Base-by-base conservation (phyloP, 2,329 filamentous ascomycete species). In the Aspergillus puulaauensis region DNA sequence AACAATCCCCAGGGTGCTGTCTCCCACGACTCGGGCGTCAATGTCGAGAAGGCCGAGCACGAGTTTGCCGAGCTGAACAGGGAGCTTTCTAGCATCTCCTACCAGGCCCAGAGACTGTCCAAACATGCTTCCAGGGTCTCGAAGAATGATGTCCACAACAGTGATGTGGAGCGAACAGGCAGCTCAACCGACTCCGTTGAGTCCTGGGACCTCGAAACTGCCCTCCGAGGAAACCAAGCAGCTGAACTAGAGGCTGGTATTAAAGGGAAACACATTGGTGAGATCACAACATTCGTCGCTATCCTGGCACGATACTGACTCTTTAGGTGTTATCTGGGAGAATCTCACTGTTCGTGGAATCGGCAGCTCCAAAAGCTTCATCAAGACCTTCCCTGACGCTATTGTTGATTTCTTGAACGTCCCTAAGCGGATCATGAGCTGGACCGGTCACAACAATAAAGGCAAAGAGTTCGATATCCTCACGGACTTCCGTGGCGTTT, bases 191-290 rank as follows among this genome's bases (percentile, higher is more conserved):
- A 74, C 3, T 79, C 79, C 0, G 78, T 79, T 2, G 84, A 84
- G 55, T 78, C 82, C 9, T 96, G 95, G 73, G 88, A 96, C 69
- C 79, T 96, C 39, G 90, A 96, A 72, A 75, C 80, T 8, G 86
- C 88, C 3, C 78, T 96, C 59, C 84, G 90, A 45, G 90, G 90
- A 3, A 86, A 86, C 55, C 82, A 89, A 56, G 83, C 82, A 46
- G 88, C 90, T 8, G 89, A 91, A 68, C 82, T 84, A 60, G 86
- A 89, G 61, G 89, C 90, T 6, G 91, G 91, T 1, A 96, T 96
- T 73, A 87, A 86, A 59, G 82, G 86, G 5, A 96, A 96, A 78
- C 86, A 89, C 65, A 89, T 92, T 59, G 89, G 78, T 77, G 52
- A 44, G 69, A 3, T 15, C 39, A 41, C 48, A 19, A 15, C 43